Base-by-base conservation (phyloP, 1,139 yeast species). In the Yamadazyma friedrichii region DNA sequence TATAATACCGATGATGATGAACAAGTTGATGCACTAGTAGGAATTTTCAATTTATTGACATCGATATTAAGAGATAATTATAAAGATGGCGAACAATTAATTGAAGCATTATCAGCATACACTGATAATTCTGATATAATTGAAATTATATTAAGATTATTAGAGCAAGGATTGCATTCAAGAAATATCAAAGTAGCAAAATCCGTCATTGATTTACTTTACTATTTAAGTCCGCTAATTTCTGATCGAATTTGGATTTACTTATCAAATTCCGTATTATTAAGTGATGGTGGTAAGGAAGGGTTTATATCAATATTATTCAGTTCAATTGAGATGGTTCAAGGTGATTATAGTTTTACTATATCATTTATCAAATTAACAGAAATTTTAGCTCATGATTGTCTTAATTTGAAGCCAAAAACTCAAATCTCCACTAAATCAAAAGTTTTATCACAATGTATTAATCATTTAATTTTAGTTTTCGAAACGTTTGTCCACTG, bases 171-270 rank as follows among this genome's bases (percentile, higher is more conserved):
- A 0, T 63, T 86, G 41, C 83, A 78, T 48, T 65, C 74, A 15
- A 70, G 87, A 50, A 68, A 79, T 42, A 61, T 77, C 8, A 55
- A 61, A 0, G 57, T 81, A 1, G 64, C 84, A 22, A 67, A 72
- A 15, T 59, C 73, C 0, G 68, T 83, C 9, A 58, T 82, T 16
- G 64, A 73, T 11, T 74, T 88, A 36, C 64, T 88, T 30, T 62
- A 73, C 3, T 65, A 74, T 2, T 66, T 80, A 40, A 65, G 70
- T 31, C 66, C 67, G 31, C 64, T 78, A 6, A 74, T 73, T 35
- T 78, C 95, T 0, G 74, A 76, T 47, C 67, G 89, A 46, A 84
- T 89, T 2, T 89, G 96, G 96, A 77, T 89, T 0, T 86, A 82
- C 53, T 61, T 89, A 13, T 75, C 82, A 13, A 78, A 81, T 42